These are phyloP conservation scores for Populus tomentosa DNA, from an alignment of 441 rosid species.

Conservation along the genomic window DNA sequence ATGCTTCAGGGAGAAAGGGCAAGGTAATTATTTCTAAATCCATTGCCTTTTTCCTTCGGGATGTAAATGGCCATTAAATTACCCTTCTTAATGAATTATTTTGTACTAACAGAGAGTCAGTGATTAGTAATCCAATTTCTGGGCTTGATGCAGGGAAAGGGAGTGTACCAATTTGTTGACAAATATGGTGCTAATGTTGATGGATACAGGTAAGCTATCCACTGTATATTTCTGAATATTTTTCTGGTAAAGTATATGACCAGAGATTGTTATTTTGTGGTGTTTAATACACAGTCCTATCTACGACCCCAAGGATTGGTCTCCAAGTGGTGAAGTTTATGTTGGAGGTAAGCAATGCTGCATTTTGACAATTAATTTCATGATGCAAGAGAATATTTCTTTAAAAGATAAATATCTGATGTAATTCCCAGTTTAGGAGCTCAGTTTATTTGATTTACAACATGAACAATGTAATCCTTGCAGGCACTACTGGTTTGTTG, in stretches of 20 bases:
- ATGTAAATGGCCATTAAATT: too few relatives aligned
- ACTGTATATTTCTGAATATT: not conserved
- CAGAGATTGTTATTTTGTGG: not conserved
- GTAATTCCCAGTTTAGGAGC: not conserved
- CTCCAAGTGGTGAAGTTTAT: slow-evolving; percentile 78
- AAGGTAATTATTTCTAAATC: slow-evolving; percentile 29
- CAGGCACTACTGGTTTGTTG: slow-evolving; percentile 73
- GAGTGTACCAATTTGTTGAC: slow-evolving; percentile 88
- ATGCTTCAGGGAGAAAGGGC: slow-evolving; percentile 84
- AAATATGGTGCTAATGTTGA: slow-evolving; percentile 96
- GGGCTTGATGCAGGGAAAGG: slow-evolving; percentile 69
- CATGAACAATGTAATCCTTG: not conserved
- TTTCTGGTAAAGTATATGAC: not conserved
- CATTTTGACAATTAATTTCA: not conserved
- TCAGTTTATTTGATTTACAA: not conserved
- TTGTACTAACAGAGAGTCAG: too few relatives aligned
- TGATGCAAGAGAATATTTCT: not conserved
- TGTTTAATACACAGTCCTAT: slow-evolving; percentile 60
- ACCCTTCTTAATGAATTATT: too few relatives aligned
- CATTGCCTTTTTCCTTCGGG: too few relatives aligned
- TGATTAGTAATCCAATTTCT: not conserved
- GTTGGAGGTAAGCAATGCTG: slow-evolving; percentile 49
- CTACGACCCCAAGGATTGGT: slow-evolving; percentile 65
- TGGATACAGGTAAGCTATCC: slow-evolving; percentile 67
- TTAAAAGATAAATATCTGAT: not conserved